Base-by-base conservation (phyloP, 257 asterid genomes). In the Primulina tabacum region DNA sequence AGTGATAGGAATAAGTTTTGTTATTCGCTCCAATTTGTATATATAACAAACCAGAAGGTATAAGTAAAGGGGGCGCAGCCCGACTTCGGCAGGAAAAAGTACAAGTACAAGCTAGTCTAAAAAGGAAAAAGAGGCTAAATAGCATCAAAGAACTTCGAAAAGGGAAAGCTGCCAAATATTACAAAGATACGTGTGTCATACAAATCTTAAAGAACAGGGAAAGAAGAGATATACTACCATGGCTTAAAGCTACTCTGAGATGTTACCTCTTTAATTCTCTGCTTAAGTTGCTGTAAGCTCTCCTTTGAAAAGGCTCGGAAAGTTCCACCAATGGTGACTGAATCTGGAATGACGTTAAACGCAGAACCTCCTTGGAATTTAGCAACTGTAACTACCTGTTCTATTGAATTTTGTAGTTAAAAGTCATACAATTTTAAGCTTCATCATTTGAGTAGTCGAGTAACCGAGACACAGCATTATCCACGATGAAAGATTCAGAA, bases 311-410 rank as follows among this genome's bases (percentile, higher is more conserved):
- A 90, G 74, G 96, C 94, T 58, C 97, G 87, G 74, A 90, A 90
- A 30, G 96, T 90, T 83, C 99, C 99, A 60, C 92, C 89, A n/a
- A 90, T 86, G 40, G 92, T 86, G 65, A 93, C 97, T 18, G 95
- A 90, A 77, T 93, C 97, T 8, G 97, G 97, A 71, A 90, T 90
- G 55, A 93, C 96, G 34, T 93, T 93, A 73, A 89, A 89, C 14
- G 99, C 97, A 50, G 83, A 94, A 7, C 99, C 97, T 53, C 99
- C 99, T 64, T 84, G 92, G 77, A 90, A 90, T 62, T 83, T 82
- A 62, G 87, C 96, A 28, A 93, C 96, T 3, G 99, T 90, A 60
- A 93, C 82, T 62, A 90, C 99, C 99, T 93, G 77, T 66, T 35
- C 26, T 60, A 62, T 74, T 37, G 59, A 66, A 72, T 56, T 40